Evolutionary conservation across 768 basidiomycete genomes (phyloP), one percentile per base, ranked within the genome.

Genomic region (Roridomyces roridus): DNA sequence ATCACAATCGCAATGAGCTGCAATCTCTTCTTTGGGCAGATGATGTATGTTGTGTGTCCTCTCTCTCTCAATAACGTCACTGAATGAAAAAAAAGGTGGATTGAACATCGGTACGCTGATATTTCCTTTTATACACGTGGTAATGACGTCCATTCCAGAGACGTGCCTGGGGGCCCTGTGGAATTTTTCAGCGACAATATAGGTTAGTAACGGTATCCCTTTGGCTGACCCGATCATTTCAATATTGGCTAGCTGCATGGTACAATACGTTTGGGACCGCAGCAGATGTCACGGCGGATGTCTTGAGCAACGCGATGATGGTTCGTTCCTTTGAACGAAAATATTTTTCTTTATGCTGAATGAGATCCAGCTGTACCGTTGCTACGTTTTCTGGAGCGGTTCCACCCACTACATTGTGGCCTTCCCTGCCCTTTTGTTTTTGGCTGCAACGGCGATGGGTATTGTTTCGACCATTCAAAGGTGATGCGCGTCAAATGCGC

Each of bases 271-370:
- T 73, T 20, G 72, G 74, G 6, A 57, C 66, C 12, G 62, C 66
- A 4, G 68, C 70, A 15, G 50, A 67, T 20, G 46, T 59, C 14
- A n/a, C 66, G 1, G 49, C 75, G 1, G 72, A 76, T 40, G 54
- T 76, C 3, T 63, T 76, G 60, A 68, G 66, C 12, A 72, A 76
- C 29, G 76, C 54, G 0, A 49, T 77, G 20, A 68, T 78, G 78
- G 54, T n/a, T 15, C 8, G n/a, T 14, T 41, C 17, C 17, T 9
- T 2, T 29, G 40, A 10, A 8, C 40, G 11, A 18, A 20, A 9
- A 18, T 21, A n/a, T 31, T 25, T 8, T 6, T 15, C 10, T 20
- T 28, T 9, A 36, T 25, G 11, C n/a, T 11, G 18, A 20, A 10
- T 41, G 8, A 41, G 12, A 41, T 20, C 12, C 20, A 50, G 55